Evolutionary conservation across 805 yeast species (phyloP), one percentile per base, ranked within the genome.

Genomic region (Cyberlindnera bimundalis): DNA sequence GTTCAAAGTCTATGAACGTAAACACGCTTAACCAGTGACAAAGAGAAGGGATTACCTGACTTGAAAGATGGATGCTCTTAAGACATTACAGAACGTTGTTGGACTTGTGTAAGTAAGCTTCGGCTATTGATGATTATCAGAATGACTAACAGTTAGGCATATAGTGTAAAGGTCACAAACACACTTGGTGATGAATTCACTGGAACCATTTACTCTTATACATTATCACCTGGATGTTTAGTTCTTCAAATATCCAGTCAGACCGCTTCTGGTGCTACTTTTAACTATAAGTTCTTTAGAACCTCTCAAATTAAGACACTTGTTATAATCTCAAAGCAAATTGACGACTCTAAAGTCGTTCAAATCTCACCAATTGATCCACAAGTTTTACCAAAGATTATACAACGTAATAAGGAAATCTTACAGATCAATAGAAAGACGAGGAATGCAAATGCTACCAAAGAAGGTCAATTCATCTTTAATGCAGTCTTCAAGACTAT

Each of bases 191-290:
- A 71, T 20, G 66, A 67, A 8, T 67, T 78, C 38, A 67, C 68
- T n/a, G 95, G 93, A 2, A 64, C 71, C 24, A 71, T 85, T 28
- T 81, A 78, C 57, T 72, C 88, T 9, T 81, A 74, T 57, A 74
- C 77, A 42, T 66, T 79, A 7, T 40, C 43, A 6, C 70, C 68
- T 39, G 64, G 48, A 24, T 58, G 67, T 1, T 47, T 69, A 1
- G 62, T 68, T 42, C 65, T 58, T 3, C 58, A 55, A 31, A 23
- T 48, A 2, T 43, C 52, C 3, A 18, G 31, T 0, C 36, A 29
- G 7, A 37, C 42, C 1, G 39, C 42, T 1, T 30, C 36, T 2
- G 51, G 50, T 2, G 28, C 42, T 2, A 32, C 54, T 5, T 54
- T 39, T 46, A 54, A 59, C 25, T 79, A 74, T 59, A 70, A 74